Conservation (phyloP, 169 alveolate species). For the Cryptosporidium tyzzeri region DNA sequence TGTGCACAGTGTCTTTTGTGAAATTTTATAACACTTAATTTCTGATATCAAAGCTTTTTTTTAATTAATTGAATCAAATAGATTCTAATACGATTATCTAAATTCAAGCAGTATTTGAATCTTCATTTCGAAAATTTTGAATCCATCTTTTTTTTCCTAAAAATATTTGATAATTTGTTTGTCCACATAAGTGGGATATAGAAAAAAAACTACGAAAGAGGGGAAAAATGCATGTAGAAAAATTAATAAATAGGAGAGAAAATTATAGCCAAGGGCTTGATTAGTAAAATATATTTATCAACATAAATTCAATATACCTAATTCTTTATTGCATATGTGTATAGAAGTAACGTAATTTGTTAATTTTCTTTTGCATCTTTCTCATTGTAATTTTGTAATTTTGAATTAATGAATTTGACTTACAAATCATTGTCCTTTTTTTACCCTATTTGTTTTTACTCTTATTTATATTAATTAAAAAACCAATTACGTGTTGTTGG, state of each 20-base stretch:
- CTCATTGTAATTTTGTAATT: not conserved
- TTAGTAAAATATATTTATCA: not conserved
- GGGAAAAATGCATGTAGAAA: not conserved
- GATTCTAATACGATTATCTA: too few species aligned
- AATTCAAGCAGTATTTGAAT: too few species aligned
- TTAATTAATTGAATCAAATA: not conserved
- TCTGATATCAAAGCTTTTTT: too few species aligned
- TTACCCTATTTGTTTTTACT: not conserved
- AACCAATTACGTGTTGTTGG: not conserved
- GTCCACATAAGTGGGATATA: not conserved
- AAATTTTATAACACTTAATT: too few species aligned
- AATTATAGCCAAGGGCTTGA: too few species aligned
- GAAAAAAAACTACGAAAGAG: too few species aligned
- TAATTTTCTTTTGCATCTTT: slow-evolving; percentile 1
- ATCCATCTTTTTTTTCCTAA: too few species aligned
- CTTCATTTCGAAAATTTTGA: too few species aligned
- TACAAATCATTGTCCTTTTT: not conserved
- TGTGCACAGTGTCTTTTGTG: slow-evolving; percentile 17
- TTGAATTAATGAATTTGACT: not conserved
- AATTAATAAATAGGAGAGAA: too few species aligned
- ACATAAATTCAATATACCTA: not conserved
- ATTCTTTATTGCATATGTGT: too few species aligned
- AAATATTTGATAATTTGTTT: too few species aligned
- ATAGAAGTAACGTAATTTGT: too few species aligned
- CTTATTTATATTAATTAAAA: not conserved